Evolutionary conservation across 2,329 filamentous ascomycete genomes (phyloP).

Genomic region (Pseudogymnoascus sp.): DNA sequence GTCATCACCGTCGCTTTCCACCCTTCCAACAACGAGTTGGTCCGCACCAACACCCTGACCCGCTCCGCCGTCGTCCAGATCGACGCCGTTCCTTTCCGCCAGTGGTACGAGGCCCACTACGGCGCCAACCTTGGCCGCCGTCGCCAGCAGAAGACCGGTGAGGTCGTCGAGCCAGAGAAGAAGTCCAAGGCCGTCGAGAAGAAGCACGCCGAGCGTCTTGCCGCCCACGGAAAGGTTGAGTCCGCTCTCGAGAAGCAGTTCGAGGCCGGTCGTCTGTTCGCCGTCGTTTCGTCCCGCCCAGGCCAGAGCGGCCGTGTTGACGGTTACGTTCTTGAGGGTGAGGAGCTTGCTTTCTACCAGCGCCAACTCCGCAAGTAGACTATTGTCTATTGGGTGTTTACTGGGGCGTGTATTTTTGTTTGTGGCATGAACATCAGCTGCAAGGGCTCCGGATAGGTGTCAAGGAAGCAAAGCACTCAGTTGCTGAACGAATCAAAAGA

Average conservation of each 20-base stretch:
- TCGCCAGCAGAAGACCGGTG: slow-evolving; percentile 69
- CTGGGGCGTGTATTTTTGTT: slow-evolving; percentile 14
- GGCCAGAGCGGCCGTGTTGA: slow-evolving; percentile 95
- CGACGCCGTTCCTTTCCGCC: slow-evolving; percentile 96
- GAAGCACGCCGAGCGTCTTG: slow-evolving; percentile 88
- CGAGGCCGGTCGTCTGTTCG: slow-evolving; percentile 96
- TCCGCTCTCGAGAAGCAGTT: slow-evolving; percentile 92
- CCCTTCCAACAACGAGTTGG: slow-evolving; percentile 99
- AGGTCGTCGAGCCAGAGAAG: slow-evolving; percentile 54
- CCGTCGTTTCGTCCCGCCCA: slow-evolving; percentile 84
- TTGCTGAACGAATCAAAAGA: slow-evolving; percentile 4
- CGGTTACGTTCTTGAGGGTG: slow-evolving; percentile 97
- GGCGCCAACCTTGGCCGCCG: slow-evolving; percentile 80
- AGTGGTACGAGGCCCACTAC: slow-evolving; percentile 99
- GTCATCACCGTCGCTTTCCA: slow-evolving; percentile 98
- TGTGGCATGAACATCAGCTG: slow-evolving; percentile 7
- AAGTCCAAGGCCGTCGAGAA: slow-evolving; percentile 93
- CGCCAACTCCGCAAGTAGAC: slow-evolving; percentile 96
- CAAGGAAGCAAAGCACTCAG: slow-evolving; percentile 5
- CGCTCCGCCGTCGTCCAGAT: slow-evolving; percentile 97
- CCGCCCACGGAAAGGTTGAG: slow-evolving; percentile 87
- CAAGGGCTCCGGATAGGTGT: slow-evolving; percentile 9
- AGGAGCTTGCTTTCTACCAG: slow-evolving; percentile 99
- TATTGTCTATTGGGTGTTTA: slow-evolving; percentile 24
- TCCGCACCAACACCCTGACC: slow-evolving; percentile 99